These are phyloP conservation scores for Podospora pseudocomata DNA, from an alignment of 495 filamentous ascomycete genomes.

Conservation along the genomic window DNA sequence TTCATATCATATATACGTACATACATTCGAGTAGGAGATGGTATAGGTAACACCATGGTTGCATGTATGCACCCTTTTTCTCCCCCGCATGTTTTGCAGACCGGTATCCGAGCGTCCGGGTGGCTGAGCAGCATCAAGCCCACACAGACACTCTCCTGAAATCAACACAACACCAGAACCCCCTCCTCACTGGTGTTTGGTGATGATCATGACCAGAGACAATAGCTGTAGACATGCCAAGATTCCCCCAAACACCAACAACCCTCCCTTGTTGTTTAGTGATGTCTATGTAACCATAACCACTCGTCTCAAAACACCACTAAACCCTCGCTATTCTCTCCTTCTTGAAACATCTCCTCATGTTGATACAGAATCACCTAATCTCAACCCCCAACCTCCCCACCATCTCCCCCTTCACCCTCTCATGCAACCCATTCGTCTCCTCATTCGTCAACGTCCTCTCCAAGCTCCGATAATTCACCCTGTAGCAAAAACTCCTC, in stretches of 20 bases:
- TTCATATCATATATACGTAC: neutral
- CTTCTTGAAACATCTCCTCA: too few species aligned
- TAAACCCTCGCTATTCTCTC: too few species aligned
- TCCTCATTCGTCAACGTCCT: slow-evolving; percentile 79
- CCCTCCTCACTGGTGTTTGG: neutral
- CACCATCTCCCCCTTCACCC: slow-evolving; percentile 59
- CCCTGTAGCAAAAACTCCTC: slow-evolving; percentile 83
- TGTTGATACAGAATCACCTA: slow-evolving; percentile 42
- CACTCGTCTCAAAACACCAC: neutral
- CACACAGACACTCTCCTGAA: neutral
- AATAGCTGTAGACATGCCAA: neutral
- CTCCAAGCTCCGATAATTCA: slow-evolving; percentile 89
- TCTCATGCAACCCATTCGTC: slow-evolving; percentile 69
- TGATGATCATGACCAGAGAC: neutral
- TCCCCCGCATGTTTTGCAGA: neutral
- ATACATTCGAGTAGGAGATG: neutral
- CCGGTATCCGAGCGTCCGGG: neutral
- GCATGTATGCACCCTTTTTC: neutral
- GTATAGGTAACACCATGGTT: neutral
- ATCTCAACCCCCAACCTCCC: slow-evolving; percentile 75
- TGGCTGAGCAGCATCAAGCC: neutral
- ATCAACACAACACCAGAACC: neutral
- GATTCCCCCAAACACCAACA: neutral
- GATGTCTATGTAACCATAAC: too few species aligned
- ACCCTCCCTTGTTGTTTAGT: too few species aligned